Evolutionary conservation across 2,329 filamentous ascomycete species (phyloP), one percentile per base, ranked within the genome.

Genomic region (Fusarium abutilonis): DNA sequence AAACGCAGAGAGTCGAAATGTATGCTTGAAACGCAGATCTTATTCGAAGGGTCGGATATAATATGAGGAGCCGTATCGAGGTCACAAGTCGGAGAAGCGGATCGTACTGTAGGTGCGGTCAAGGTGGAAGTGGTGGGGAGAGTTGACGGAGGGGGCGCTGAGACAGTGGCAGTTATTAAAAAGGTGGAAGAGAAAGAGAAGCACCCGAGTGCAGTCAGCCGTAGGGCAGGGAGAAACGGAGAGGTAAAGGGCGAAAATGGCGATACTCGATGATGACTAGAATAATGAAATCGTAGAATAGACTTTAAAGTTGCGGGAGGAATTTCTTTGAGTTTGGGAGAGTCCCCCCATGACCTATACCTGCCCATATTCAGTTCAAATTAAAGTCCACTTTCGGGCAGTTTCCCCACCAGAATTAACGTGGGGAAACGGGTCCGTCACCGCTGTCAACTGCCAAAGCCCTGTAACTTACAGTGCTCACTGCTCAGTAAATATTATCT

Each of bases 331-430:
- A 26, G 50, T 44, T 56, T 61, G 42, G 15, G 38, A 63, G 51
- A 38, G 60, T 34, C 45, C 35, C 40, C 51, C 42, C 52, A 51
- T 53, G 53, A 63, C 53, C 47, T 10, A 52, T 47, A 39, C 31
- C 28, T 42, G 42, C 28, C 23, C 23, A 26, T 26, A 7, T 9
- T 36, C 36, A 38, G 40, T 40, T 40, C 44, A 42, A 41, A 44
- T 55, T 39, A 34, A 42, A 66, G 43, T 46, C 63, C 63, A 66
- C 63, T 60, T 60, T 63, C 6, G 21, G 21, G 21, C 63, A 66
- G 63, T 60, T 59, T 35, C 57, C 62, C 56, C 57, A 50, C 63
- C 62, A 63, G 40, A 35, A 23, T 59, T 14, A 52, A 60, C 56
- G 47, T 66, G 62, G 62, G 63, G 61, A 53, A 63, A 39, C 54